phyloP scores from a whole-genome alignment of 2,329 filamentous ascomycete species.

The Xylariaceae sp. region DNA sequence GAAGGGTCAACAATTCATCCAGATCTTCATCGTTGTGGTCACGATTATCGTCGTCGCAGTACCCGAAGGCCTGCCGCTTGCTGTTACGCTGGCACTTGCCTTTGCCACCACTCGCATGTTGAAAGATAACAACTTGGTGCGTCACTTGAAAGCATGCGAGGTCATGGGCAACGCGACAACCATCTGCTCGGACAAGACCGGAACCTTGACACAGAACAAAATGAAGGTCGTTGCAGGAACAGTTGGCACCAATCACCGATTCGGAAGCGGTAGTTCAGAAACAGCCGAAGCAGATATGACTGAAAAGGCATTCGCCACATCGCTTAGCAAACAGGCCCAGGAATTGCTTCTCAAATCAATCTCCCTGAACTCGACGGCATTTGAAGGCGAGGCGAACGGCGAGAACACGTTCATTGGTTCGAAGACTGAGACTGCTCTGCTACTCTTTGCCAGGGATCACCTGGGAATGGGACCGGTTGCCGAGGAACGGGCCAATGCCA shows the following conservation, averaged over 20 bases:
- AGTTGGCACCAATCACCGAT: constrained; percentile 51
- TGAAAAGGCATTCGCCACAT: constrained; percentile 42
- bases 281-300: constrained; percentile 34
- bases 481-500: constrained; percentile 57
- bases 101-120: constrained; percentile 75
- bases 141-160: constrained; percentile 71
- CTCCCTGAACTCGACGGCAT: constrained; percentile 66
- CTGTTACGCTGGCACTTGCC: constrained; percentile 70
- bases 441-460: constrained; percentile 63
- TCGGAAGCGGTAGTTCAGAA: constrained; percentile 38
- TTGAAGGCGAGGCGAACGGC: constrained; percentile 68
- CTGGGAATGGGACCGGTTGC: constrained; percentile 61
- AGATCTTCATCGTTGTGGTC: constrained; percentile 72
- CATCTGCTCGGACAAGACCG: constrained; percentile 65
- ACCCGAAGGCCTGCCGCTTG: constrained; percentile 69
- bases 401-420: constrained; percentile 64
- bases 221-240: constrained; percentile 62
- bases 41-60: constrained; percentile 78
- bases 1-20: constrained; percentile 73
- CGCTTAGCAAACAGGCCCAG: constrained; percentile 44
- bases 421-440: constrained; percentile 70
- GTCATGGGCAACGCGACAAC: constrained; percentile 76
- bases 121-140: constrained; percentile 70
- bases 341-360: constrained; percentile 56
- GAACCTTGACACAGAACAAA: constrained; percentile 62